Base-by-base conservation (phyloP, 1,284 basidiomycete species). In the Inonotus obliquus region DNA sequence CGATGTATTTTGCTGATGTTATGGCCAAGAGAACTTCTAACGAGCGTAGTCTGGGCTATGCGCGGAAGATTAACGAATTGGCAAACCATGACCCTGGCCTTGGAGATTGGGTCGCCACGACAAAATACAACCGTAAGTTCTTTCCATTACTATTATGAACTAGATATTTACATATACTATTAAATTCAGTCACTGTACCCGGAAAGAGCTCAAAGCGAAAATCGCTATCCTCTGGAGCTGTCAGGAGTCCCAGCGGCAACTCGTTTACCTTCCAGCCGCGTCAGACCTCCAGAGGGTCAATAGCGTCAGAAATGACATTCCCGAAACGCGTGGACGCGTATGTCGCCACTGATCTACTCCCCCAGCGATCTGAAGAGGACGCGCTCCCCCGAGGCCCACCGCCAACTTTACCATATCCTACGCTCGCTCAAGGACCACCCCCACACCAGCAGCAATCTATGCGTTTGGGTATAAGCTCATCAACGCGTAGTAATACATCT, bases 41-140 rank as follows among this genome's bases (percentile, higher is more conserved):
- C 2, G 94, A 96, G 69, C 80, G 94, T 44, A 91, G 90, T 54
- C 72, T 78, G 32, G 83, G 85, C 51, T 97, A 96, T 70, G 89
- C 91, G 7, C 75, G 78, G 64, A 94, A 93, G 74, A 91, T 96
- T 66, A 92, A 93, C 69, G 92, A 94, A 68, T 74, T 96, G 21
- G 82, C 85, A 53, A 76, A 79, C 63, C 85, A 85, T 66, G 91
- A 95, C 69, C 89, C 87, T 68, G 93, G 94, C 19, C 72, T 96
- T 63, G 76, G 77, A 14, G 86, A 89, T 25, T 96, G 94, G 94
- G 77, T 92, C 51, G 67, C 75, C 38, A 80, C 81, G 54, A 81
- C 80, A 62, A 81, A 75, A 67, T 72, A 76, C 62, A 79, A 79
- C 76, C 79, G 91, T 91, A 69, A 60, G 80, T 73, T 29, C 48